Evolutionary conservation across 1,139 yeast species (phyloP).

Genomic region (Yamadazyma dushanensis): DNA sequence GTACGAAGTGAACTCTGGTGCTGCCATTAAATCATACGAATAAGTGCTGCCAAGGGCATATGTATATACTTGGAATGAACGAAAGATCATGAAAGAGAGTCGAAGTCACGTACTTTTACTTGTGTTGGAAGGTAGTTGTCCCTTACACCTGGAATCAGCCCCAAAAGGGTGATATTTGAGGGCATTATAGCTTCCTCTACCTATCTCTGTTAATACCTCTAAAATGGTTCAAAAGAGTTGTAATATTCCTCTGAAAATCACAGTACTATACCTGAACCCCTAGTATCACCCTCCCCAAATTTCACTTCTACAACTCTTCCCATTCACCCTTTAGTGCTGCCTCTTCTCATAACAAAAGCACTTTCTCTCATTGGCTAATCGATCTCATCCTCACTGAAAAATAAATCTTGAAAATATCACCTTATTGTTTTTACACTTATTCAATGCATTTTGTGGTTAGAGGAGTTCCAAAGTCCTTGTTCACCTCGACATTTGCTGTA

Average conservation of each 20-base stretch:
- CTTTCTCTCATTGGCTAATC: conserved; percentile 6
- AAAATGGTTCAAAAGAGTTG: no score
- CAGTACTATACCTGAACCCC: no score
- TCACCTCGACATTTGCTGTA: conserved; percentile 73
- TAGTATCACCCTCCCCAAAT: no score
- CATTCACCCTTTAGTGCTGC: neutral
- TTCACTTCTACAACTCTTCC: neutral
- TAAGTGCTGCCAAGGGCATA: conserved; percentile 5
- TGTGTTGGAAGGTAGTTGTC: no score
- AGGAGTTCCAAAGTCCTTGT: conserved; percentile 48
- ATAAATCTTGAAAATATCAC: conserved; percentile 2
- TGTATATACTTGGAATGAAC: conserved; percentile 2
- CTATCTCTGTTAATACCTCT: no score
- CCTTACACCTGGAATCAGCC: no score
- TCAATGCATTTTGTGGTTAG: conserved; percentile 14
- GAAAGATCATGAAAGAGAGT: no score
- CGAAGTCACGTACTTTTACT: no score
- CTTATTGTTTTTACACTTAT: conserved; percentile 1
- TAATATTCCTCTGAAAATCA: no score
- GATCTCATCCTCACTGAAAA: conserved; percentile 7
- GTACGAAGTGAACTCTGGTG: conserved; percentile 29
- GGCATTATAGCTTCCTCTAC: no score
- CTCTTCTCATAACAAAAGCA: conserved; percentile 4
- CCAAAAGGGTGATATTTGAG: no score
- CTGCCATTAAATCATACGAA: conserved; percentile 15